These are phyloP conservation scores for Volvariella surrecta DNA, from an alignment of 1,284 basidiomycete species.

Conservation along the genomic window DNA sequence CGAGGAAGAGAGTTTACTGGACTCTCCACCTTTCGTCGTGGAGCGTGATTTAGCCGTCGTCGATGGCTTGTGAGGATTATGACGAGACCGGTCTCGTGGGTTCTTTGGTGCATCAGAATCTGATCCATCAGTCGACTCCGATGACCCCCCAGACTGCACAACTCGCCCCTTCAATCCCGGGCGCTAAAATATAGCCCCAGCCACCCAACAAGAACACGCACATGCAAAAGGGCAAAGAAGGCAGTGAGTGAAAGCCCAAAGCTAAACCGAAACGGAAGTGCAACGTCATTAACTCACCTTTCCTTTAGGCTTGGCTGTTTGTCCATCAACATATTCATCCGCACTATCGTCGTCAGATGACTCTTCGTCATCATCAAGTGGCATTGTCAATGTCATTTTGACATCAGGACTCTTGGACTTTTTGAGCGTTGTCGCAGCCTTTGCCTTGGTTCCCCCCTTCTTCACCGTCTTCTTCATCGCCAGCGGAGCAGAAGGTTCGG, in stretches of 20 bases:
- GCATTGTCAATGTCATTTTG: neutral
- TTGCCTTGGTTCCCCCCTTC: neutral
- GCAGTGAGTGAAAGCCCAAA: neutral
- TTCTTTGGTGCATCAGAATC: too few species aligned
- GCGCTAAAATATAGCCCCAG: too few species aligned
- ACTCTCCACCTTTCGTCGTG: too few species aligned
- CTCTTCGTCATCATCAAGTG: slow-evolving; percentile 22
- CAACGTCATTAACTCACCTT: slow-evolving; percentile 31
- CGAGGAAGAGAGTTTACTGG: too few species aligned
- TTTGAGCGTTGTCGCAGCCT: neutral
- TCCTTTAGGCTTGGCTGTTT: slow-evolving; percentile 19
- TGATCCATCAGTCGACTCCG: too few species aligned
- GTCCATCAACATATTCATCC: slow-evolving; percentile 60
- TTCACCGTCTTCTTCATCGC: neutral
- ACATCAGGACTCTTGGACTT: neutral
- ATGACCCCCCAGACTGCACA: too few species aligned
- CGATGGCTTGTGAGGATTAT: too few species aligned
- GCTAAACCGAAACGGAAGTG: slow-evolving; percentile 5
- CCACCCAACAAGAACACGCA: too few species aligned
- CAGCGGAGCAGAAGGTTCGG: slow-evolving; percentile 8
- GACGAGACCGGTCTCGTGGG: too few species aligned
- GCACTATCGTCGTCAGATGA: slow-evolving; percentile 49
- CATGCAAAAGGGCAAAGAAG: neutral
- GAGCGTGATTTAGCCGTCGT: too few species aligned
- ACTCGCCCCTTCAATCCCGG: too few species aligned